phyloP scores from a whole-genome alignment of 495 filamentous ascomycete species.

The Aspergillus taichungensis region DNA sequence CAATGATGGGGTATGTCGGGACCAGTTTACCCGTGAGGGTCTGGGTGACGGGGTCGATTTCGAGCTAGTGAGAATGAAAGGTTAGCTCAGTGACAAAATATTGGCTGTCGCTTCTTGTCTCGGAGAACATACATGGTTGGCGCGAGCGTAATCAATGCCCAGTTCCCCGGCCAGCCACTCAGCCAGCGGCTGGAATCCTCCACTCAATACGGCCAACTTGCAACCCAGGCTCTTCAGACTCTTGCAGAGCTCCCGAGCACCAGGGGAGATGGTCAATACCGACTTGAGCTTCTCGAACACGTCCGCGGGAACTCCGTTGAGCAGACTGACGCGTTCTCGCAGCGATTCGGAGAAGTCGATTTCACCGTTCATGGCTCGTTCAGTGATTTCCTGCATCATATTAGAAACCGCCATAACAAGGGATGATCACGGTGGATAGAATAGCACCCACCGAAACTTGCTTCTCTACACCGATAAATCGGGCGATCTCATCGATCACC shows the following conservation, averaged over 20 bases:
- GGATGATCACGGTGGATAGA: no score
- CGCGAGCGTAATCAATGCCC: constrained; percentile 76
- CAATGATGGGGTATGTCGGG: constrained; percentile 62
- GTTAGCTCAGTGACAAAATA: constrained; percentile 1
- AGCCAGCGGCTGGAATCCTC: constrained; percentile 84
- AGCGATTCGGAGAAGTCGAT: constrained; percentile 85
- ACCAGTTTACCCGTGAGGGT: constrained; percentile 75
- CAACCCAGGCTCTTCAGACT: constrained; percentile 67
- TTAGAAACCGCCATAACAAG: no score
- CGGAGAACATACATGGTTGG: constrained; percentile 56
- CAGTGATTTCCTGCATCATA: constrained; percentile 60
- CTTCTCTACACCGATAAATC: constrained; percentile 63
- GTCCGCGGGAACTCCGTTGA: constrained; percentile 67
- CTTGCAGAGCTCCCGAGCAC: constrained; percentile 62
- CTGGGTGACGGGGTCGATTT: constrained; percentile 52
- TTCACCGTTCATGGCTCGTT: constrained; percentile 90
- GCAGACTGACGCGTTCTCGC: constrained; percentile 64
- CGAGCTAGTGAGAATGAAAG: constrained; percentile 37
- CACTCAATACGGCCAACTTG: constrained; percentile 82
- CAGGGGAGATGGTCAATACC: constrained; percentile 69
- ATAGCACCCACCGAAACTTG: constrained; percentile 50
- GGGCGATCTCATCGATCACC: constrained; percentile 90
- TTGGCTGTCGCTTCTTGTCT: no score
- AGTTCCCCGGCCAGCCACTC: constrained; percentile 73
- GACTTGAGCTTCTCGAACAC: constrained; percentile 72